Conservation (phyloP, 768 basidiomycete species). For the Russula emetica region DNA sequence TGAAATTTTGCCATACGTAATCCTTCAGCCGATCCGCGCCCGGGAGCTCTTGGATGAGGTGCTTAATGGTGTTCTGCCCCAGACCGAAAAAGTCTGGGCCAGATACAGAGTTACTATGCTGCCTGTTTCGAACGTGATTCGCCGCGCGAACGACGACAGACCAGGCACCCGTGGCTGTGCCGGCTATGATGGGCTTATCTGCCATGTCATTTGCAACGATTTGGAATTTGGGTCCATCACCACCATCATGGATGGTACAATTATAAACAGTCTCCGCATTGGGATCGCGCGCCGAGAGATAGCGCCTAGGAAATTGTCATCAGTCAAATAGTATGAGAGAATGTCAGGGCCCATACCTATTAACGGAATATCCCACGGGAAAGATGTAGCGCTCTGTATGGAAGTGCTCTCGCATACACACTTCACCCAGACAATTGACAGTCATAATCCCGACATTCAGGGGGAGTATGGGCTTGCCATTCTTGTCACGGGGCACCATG, state of each 20-base stretch:
- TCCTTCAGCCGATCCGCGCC: conserved; percentile 66
- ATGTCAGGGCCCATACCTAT: conserved; percentile 45
- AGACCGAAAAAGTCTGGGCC: conserved; percentile 87
- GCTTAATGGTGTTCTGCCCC: conserved; percentile 84
- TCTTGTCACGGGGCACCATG: conserved; percentile 69
- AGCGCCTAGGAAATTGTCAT: conserved; percentile 48
- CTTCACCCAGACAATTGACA: conserved; percentile 65
- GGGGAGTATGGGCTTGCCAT: conserved; percentile 66
- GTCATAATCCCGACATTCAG: conserved; percentile 87
- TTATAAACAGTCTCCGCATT: conserved; percentile 66
- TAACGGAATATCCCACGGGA: conserved; percentile 81
- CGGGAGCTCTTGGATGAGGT: conserved; percentile 81
- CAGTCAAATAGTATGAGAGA: conserved; percentile 10
- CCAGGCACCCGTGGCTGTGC: conserved; percentile 89
- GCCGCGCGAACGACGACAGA: conserved; percentile 78
- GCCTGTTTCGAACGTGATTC: conserved; percentile 72
- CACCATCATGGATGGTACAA: conserved; percentile 81
- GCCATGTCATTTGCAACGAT: conserved; percentile 71
- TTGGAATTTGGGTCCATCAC: conserved; percentile 82
- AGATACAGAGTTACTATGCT: conserved; percentile 83
- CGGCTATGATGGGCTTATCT: conserved; percentile 69
- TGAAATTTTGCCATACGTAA: conserved; percentile 84
- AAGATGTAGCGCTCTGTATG: conserved; percentile 88
- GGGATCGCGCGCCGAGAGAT: conserved; percentile 71
- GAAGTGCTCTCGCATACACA: conserved; percentile 80